Evolutionary conservation across 1,284 basidiomycete genomes (phyloP).

Genomic region (Boletus calvinii): DNA sequence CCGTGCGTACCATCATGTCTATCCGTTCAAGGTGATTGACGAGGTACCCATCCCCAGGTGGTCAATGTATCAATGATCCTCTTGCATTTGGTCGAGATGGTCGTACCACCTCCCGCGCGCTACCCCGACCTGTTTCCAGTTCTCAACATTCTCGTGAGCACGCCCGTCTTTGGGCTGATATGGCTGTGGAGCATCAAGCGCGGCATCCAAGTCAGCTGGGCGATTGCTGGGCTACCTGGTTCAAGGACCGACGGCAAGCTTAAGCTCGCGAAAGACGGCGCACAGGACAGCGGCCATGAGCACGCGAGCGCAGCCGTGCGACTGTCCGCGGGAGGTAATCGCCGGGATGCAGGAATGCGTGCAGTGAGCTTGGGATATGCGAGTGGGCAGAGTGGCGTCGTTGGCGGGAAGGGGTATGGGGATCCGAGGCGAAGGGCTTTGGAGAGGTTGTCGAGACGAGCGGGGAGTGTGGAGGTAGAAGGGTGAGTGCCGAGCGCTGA

Average conservation of each 20-base stretch:
- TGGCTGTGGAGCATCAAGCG: conserved; percentile 81
- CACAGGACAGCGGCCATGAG: conserved; percentile 8
- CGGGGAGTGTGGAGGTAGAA: conserved; percentile 20
- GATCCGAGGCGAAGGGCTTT: conserved; percentile 30
- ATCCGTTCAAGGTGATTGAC: conserved; percentile 4
- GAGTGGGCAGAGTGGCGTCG: conserved; percentile 9
- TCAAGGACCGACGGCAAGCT: conserved; percentile 4
- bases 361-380: conserved; percentile 30
- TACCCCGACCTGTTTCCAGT: conserved; percentile 88
- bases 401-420: conserved; percentile 9
- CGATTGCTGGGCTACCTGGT: conserved; percentile 42
- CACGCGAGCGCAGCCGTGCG: not conserved
- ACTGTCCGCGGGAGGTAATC: not conserved
- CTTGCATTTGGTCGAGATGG: conserved; percentile 66
- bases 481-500: not conserved
- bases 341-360: conserved; percentile 24
- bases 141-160: conserved; percentile 81
- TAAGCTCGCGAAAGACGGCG: not conserved
- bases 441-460: conserved; percentile 19
- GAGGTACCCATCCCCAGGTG: conserved; percentile 38
- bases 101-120: conserved; percentile 62
- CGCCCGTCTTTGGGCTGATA: conserved; percentile 71
- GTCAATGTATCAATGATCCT: conserved; percentile 55
- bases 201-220: conserved; percentile 67
- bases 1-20: not conserved